Conservation (phyloP, 148 eudicot genomes). For the Rhododendron ferrugineum region DNA sequence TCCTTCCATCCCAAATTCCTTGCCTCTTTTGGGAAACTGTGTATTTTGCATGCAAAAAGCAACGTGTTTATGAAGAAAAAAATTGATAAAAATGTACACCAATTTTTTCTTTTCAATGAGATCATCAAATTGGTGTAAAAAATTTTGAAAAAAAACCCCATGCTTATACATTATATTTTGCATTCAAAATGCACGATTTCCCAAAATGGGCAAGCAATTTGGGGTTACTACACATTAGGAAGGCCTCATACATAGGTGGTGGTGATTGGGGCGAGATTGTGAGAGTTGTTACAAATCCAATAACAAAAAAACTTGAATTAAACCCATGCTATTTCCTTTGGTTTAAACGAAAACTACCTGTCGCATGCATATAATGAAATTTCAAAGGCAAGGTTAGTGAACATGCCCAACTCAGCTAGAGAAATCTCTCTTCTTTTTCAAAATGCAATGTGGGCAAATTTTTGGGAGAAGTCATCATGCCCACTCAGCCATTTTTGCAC, state of each 20-base stretch:
- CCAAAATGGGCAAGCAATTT: too few relatives aligned
- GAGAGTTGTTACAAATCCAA: background rate
- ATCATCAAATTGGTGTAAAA: too few relatives aligned
- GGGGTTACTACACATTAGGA: background rate
- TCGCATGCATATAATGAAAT: background rate
- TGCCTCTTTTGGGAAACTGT: too few relatives aligned
- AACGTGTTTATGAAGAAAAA: too few relatives aligned
- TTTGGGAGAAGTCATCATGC: background rate
- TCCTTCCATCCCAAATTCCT: too few relatives aligned
- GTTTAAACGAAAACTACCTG: background rate
- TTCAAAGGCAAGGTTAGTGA: background rate
- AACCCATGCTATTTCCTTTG: background rate
- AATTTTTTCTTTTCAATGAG: too few relatives aligned
- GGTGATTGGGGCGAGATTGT: background rate
- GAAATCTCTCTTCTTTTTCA: background rate
- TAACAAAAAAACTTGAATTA: background rate
- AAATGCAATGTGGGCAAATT: too few relatives aligned
- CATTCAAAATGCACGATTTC: too few relatives aligned
- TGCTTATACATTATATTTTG: too few relatives aligned
- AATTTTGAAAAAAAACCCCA: too few relatives aligned
- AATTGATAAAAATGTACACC: too few relatives aligned
- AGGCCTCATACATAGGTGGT: background rate
- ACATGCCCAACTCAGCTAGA: background rate
- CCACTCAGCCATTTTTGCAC: background rate
- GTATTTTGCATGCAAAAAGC: background rate